phyloP scores from a whole-genome alignment of 257 asterid genomes.

The Hygrophila difformis region DNA sequence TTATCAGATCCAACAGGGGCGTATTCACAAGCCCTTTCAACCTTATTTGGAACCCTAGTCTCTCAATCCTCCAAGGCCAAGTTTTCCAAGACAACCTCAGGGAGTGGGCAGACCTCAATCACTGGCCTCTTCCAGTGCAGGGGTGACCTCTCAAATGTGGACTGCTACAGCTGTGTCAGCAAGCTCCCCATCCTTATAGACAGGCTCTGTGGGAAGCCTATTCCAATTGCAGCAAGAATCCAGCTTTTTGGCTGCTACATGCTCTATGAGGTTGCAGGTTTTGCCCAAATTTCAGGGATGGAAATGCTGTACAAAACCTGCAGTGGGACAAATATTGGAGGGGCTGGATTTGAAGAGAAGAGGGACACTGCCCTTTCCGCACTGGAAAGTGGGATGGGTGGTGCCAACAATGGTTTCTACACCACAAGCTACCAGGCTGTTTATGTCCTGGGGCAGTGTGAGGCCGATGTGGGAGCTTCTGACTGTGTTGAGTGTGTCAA shows the following conservation, averaged over 20 bases:
- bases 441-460: conserved; percentile 87
- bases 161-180: conserved; percentile 79
- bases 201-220: conserved; percentile 76
- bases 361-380: conserved; percentile 72
- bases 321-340: conserved; percentile 59
- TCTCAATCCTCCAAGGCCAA: conserved; percentile 80
- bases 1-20: conserved; percentile 87
- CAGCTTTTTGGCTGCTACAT: conserved; percentile 89
- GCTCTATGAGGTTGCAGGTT: conserved; percentile 83
- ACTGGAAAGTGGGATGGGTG: conserved; percentile 54
- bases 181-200: conserved; percentile 72
- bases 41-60: conserved; percentile 73
- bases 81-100: conserved; percentile 65
- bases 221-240: conserved; percentile 59
- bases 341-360: conserved; percentile 75
- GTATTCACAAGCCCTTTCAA: conserved; percentile 78
- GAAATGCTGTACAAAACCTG: conserved; percentile 83
- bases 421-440: conserved; percentile 51
- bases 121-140: conserved; percentile 89
- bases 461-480: conserved; percentile 74
- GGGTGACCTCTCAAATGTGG: conserved; percentile 78
- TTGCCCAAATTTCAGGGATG: conserved; percentile 83
- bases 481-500: conserved; percentile 89
- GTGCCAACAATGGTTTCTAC: conserved; percentile 53
- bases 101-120: conserved; percentile 52